phyloP scores from a whole-genome alignment of 768 basidiomycete genomes.

The Mycena vulgaris region DNA sequence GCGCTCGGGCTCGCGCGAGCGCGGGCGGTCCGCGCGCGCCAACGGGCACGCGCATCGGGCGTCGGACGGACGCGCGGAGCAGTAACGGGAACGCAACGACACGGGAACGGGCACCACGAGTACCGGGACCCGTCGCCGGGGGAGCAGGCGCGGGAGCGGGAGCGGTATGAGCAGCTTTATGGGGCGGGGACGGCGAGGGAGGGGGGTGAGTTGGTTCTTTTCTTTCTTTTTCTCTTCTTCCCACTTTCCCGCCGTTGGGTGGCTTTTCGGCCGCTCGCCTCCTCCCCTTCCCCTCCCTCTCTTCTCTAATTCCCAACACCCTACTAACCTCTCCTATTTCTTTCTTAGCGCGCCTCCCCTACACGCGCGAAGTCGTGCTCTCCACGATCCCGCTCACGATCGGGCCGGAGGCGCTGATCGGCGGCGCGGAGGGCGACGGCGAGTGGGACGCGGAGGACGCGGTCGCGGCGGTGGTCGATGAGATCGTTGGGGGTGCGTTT shows the following conservation, averaged over 20 bases:
- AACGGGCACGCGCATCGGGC: neutral
- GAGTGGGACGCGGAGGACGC: neutral
- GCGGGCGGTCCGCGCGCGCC: neutral
- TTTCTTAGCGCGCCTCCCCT: neutral
- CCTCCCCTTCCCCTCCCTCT: neutral
- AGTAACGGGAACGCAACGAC: neutral
- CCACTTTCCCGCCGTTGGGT: neutral
- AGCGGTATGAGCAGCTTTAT: constrained; percentile 28
- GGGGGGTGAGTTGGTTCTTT: neutral
- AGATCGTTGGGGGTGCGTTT: constrained; percentile 37
- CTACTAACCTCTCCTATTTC: neutral
- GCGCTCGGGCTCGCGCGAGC: neutral
- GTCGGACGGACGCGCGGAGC: neutral
- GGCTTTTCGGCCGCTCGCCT: neutral
- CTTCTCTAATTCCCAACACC: neutral
- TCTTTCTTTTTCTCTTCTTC: neutral
- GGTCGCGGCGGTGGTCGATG: constrained; percentile 33
- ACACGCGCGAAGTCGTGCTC: constrained; percentile 26
- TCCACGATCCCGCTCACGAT: constrained; percentile 39
- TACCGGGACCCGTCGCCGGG: neutral
- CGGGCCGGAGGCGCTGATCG: constrained; percentile 27
- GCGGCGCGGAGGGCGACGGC: neutral
- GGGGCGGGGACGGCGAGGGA: constrained; percentile 1
- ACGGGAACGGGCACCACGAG: neutral
- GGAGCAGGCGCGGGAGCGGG: constrained; percentile 5